Evolutionary conservation across 192 early-diverging fungal genomes (phyloP), one percentile per base, ranked within the genome.

Genomic region (Entomortierella chlamydospora): DNA sequence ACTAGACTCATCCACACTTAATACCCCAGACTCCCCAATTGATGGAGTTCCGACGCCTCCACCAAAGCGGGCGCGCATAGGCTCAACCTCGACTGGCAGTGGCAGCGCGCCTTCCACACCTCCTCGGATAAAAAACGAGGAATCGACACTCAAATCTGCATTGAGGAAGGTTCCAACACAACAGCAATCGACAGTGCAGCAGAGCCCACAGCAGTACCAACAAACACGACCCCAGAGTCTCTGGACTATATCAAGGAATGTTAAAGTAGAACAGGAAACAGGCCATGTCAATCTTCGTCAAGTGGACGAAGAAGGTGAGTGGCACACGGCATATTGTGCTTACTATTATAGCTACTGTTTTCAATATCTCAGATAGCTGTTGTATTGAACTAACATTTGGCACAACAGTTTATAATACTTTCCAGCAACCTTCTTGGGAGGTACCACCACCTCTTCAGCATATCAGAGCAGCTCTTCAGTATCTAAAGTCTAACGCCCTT

Each of bases 81-180:
- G 54, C 3, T 64, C 61, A 10, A 41, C 57, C 11, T 54, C 61
- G 4, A 53, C 68, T 20, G 63, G 59, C 2, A 70, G 57, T 54
- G 55, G 51, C 34, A 79, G 68, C 41, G 76, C 76, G 2, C 76
- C 76, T 9, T 70, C 68, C 1, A 79, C 76, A n/a, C 76, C 76
- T 20, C 76, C 76, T 0, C 34, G 62, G 26, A 29, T 79, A 61
- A 79, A 79, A 22, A 61, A 30, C 6, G 76, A 79, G 30, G 76
- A 79, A 25, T 41, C 68, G 12, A 49, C 57, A 4, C 45, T 69
- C 0, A 79, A 64, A 50, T 70, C 68, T 10, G 63, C 63, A 0
- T 41, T 79, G 30, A 57, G 68, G 33, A 79, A 79, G n/a, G 52
- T 61, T 4, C 76, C 76, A 54, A 37, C 53, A 13, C 72, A 73